phyloP scores from a whole-genome alignment of 2,329 filamentous ascomycete species.

The Fusarium circinatum region DNA sequence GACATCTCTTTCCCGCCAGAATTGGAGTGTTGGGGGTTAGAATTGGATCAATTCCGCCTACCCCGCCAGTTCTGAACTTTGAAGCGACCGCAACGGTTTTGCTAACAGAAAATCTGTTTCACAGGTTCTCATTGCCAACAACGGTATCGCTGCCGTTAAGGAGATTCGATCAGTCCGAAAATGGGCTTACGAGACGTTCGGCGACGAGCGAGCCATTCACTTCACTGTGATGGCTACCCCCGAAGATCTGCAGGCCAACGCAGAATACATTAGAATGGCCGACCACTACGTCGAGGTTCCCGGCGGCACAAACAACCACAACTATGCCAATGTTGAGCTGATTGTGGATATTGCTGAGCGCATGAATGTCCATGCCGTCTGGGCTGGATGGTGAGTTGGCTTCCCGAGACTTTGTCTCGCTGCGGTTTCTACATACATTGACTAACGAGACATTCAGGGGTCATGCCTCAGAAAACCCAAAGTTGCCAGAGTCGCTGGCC shows the following conservation, averaged over 20 bases:
- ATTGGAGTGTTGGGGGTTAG: neutral
- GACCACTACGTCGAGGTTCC: conserved; percentile 99
- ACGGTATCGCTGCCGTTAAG: conserved; percentile 99
- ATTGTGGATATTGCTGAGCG: conserved; percentile 99
- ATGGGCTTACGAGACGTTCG: conserved; percentile 99
- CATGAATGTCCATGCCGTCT: conserved; percentile 98
- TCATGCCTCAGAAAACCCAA: conserved; percentile 98
- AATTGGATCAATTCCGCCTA: neutral
- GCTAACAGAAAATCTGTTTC: conserved; percentile 24
- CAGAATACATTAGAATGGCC: conserved; percentile 99
- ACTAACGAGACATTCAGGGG: conserved; percentile 71
- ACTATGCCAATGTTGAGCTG: conserved; percentile 99
- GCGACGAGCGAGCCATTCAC: conserved; percentile 97
- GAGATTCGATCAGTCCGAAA: conserved; percentile 99
- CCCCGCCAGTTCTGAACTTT: conserved; percentile 13
- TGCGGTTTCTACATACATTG: conserved; percentile 7
- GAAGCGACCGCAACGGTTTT: neutral
- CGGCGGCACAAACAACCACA: conserved; percentile 99
- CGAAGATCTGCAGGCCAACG: conserved; percentile 96
- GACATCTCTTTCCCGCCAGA: conserved; percentile 16
- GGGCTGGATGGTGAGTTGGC: conserved; percentile 89
- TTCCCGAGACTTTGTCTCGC: neutral
- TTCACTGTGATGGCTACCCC: conserved; percentile 99
- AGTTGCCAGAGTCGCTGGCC: conserved; percentile 93
- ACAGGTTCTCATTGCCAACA: conserved; percentile 98